These are phyloP conservation scores for Dactylis glomerata DNA, from an alignment of 176 grass and related monocot genomes.

Conservation along the genomic window DNA sequence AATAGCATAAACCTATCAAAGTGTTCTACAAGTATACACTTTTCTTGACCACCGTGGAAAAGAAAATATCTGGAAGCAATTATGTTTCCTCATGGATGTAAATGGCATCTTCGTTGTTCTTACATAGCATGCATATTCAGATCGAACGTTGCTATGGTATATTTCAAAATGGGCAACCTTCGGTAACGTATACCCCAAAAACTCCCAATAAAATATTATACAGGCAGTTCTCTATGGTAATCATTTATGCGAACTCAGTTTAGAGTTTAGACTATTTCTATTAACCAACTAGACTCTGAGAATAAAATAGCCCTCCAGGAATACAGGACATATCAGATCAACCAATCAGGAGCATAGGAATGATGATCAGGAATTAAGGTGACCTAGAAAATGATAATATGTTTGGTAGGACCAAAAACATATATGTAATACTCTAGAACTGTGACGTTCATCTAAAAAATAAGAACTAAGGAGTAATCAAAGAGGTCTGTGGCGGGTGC, in stretches of 20 bases:
- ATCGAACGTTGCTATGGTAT: neutral
- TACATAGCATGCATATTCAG: neutral
- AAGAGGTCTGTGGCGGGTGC: neutral
- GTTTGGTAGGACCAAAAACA: neutral
- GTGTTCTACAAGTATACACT: neutral
- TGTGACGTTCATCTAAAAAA: neutral
- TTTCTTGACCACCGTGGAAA: neutral
- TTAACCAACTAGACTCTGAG: neutral
- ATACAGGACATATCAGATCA: neutral
- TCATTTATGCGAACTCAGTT: neutral
- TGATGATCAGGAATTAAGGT: neutral
- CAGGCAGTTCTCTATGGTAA: neutral
- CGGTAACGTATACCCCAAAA: neutral
- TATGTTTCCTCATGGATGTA: neutral
- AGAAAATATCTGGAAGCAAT: neutral
- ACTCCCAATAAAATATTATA: neutral
- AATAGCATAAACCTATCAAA: neutral
- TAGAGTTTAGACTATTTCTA: neutral
- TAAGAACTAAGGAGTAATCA: neutral
- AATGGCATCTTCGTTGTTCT: neutral
- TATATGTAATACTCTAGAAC: neutral
- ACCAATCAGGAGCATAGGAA: neutral
- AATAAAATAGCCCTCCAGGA: neutral
- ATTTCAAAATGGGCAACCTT: neutral
- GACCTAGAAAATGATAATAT: neutral